Evolutionary conservation across 208 protist genomes (phyloP).

Genomic region (Leptomonas pyrrhocoris): DNA sequence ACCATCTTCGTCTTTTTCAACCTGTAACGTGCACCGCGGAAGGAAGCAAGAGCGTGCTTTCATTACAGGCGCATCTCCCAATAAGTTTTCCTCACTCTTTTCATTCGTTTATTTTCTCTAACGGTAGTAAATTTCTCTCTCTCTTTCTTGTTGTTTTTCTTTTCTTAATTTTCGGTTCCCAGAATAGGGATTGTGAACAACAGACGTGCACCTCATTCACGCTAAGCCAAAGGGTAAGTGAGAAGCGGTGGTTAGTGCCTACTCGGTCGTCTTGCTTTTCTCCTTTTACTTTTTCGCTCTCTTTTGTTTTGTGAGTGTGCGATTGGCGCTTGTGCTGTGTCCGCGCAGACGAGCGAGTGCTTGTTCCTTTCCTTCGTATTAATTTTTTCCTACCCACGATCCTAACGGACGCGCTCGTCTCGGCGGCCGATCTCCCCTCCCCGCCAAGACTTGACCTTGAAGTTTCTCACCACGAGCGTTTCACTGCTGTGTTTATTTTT

Average conservation of each 20-base stretch:
- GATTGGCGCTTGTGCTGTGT: too few relatives aligned
- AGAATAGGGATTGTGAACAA: neutral
- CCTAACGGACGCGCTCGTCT: too few relatives aligned
- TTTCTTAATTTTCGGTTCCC: slow-evolving; percentile 1
- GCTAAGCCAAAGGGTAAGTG: neutral
- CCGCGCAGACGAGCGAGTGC: too few relatives aligned
- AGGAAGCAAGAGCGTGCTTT: slow-evolving; percentile 16
- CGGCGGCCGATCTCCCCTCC: too few relatives aligned
- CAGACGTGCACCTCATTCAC: neutral
- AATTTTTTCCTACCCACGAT: too few relatives aligned
- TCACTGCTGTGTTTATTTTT: too few relatives aligned
- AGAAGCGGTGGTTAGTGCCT: slow-evolving; percentile 1
- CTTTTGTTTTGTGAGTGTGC: neutral
- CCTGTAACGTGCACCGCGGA: neutral
- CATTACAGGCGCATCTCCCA: neutral
- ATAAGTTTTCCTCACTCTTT: slow-evolving; percentile 15
- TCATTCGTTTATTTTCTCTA: slow-evolving; percentile 11
- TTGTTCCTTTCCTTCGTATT: too few relatives aligned
- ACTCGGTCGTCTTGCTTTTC: neutral
- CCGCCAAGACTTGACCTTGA: too few relatives aligned
- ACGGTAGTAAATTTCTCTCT: slow-evolving; percentile 7
- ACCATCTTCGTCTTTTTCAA: neutral
- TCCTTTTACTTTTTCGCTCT: neutral
- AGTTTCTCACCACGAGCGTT: too few relatives aligned
- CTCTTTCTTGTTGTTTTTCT: slow-evolving; percentile 8